Conservation (phyloP, 352 stramenopile genomes). For the Globisporangium cylindrosporum region DNA sequence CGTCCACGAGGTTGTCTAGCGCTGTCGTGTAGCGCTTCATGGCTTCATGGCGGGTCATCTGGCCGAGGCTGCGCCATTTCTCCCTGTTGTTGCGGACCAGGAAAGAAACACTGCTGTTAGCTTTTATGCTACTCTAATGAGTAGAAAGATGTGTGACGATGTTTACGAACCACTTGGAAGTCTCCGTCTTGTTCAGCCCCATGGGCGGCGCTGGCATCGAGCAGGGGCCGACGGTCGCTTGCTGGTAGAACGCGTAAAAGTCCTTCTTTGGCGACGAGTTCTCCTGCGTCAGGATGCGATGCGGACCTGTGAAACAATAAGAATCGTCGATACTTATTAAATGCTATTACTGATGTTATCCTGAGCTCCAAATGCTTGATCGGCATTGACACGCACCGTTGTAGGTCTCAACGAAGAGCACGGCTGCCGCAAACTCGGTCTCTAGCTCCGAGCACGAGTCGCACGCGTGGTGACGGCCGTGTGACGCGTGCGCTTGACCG, state of each 20-base stretch:
- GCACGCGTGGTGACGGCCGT: conserved; percentile 28
- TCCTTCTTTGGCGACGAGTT: conserved; percentile 73
- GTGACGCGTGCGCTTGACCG: conserved; percentile 15
- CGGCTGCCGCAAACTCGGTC: conserved; percentile 64
- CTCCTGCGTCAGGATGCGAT: conserved; percentile 73
- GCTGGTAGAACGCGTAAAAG: conserved; percentile 79
- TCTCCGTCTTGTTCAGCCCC: conserved; percentile 50
- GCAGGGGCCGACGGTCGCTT: conserved; percentile 65
- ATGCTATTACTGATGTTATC: not conserved
- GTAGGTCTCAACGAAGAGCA: conserved; percentile 82
- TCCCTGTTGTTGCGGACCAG: conserved; percentile 24
- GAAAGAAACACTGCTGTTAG: not conserved
- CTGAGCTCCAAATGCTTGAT: not conserved
- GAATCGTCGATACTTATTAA: not conserved
- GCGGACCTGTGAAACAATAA: conserved; percentile 29
- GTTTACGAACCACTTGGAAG: conserved; percentile 41
- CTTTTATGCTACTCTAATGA: not conserved
- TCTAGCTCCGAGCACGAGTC: conserved; percentile 59
- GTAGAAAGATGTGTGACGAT: not conserved
- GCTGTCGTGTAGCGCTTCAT: conserved; percentile 77
- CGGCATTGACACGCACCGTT: conserved; percentile 27
- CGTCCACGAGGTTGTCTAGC: conserved; percentile 79
- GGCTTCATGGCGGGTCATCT: conserved; percentile 66
- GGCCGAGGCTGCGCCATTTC: conserved; percentile 71
- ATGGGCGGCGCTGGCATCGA: conserved; percentile 27